Conservation (phyloP, 225 moss, liverwort and hornwort species). For the Antitrichia curtipendula region DNA sequence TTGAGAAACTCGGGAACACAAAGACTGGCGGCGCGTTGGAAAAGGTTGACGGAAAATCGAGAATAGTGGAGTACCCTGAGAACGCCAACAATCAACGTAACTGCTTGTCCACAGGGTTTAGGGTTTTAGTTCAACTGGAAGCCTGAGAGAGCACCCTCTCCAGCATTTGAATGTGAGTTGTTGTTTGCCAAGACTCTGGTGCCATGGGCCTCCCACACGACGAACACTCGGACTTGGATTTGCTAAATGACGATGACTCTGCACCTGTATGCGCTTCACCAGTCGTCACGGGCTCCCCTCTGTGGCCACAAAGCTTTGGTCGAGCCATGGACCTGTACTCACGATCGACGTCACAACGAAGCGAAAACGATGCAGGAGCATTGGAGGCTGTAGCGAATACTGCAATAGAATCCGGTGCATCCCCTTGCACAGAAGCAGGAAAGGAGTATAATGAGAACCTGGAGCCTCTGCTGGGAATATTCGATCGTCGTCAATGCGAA, state of each 20-base stretch:
- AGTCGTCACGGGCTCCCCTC: constrained; percentile 11
- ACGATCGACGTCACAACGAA: constrained; percentile 22
- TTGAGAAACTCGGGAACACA: neutral
- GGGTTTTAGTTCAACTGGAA: neutral
- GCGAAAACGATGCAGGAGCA: neutral
- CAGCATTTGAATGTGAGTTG: neutral
- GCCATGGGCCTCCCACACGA: neutral
- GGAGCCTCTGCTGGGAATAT: constrained; percentile 30
- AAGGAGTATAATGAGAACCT: constrained; percentile 3
- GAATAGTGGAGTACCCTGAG: neutral
- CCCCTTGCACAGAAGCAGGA: neutral
- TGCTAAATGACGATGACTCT: neutral
- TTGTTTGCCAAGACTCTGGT: neutral
- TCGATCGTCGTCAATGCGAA: neutral
- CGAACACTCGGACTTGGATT: neutral
- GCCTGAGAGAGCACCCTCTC: neutral
- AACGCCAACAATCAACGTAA: neutral
- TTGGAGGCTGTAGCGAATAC: neutral
- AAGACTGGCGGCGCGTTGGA: neutral
- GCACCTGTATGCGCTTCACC: constrained; percentile 13
- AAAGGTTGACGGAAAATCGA: neutral
- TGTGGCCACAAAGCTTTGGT: constrained; percentile 63
- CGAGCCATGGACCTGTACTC: constrained; percentile 62
- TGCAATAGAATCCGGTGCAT: neutral
- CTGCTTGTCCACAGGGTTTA: neutral